phyloP scores from a whole-genome alignment of 78 protist genomes.

The Protostelium mycophagum region DNA sequence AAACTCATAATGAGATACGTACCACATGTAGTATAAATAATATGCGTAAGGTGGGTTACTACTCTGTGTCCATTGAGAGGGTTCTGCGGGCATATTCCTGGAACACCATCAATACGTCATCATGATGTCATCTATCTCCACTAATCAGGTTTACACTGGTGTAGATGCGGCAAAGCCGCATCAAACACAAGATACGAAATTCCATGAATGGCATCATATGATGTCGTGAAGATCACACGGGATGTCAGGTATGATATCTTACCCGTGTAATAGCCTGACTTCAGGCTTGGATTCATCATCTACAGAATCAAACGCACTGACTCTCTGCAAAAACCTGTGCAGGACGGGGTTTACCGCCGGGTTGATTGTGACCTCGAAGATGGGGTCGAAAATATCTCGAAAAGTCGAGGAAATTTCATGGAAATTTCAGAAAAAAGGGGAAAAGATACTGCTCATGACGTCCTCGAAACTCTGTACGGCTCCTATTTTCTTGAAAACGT shows the following conservation, averaged over 20 bases:
- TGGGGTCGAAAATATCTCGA: slow-evolving; percentile 81
- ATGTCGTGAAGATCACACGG: no score
- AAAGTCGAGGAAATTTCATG: not conserved
- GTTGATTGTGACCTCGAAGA: slow-evolving; percentile 80
- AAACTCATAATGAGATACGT: no score
- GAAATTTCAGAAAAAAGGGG: not conserved
- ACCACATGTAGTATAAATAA: slow-evolving; percentile 73
- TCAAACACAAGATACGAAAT: no score
- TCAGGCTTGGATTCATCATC: slow-evolving; percentile 90
- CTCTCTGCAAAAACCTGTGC: slow-evolving; percentile 46
- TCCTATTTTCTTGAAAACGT: slow-evolving; percentile 1
- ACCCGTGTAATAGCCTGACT: not conserved
- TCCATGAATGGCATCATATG: no score
- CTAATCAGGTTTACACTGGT: not conserved
- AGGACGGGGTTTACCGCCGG: slow-evolving; percentile 51
- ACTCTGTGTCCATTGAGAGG: slow-evolving; percentile 57
- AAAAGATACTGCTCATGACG: slow-evolving; percentile 11
- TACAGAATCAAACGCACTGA: slow-evolving; percentile 90
- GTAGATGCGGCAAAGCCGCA: no score
- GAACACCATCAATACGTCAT: no score
- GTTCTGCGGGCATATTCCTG: not conserved
- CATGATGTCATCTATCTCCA: not conserved
- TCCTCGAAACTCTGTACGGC: slow-evolving; percentile 33
- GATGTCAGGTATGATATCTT: slow-evolving; percentile 3
- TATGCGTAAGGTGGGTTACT: slow-evolving; percentile 90